Evolutionary conservation across 129 eudicot species (phyloP).

Genomic region (Apium graveolens): DNA sequence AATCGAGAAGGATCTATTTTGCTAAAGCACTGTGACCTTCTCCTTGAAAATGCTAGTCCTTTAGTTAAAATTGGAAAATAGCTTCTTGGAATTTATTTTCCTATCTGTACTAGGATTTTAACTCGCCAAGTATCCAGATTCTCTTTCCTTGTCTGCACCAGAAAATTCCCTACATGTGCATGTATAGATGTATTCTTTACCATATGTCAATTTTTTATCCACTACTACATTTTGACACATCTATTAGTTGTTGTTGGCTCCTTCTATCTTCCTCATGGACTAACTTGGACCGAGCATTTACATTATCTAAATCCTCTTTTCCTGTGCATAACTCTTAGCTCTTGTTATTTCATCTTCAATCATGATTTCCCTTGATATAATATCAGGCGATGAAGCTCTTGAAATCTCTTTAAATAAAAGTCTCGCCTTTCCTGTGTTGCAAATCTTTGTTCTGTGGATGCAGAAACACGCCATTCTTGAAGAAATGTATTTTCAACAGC

Average conservation of each 20-base stretch:
- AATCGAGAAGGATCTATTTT: neutral
- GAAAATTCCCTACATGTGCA: neutral
- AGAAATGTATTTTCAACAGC: slow-evolving; percentile 45
- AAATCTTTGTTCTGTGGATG: slow-evolving; percentile 39
- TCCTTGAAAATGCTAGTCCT: neutral
- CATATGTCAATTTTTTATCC: neutral
- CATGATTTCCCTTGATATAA: neutral
- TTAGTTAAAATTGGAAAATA: neutral
- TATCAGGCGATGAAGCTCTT: neutral
- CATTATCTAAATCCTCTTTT: neutral
- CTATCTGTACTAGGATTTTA: neutral
- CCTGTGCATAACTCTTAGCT: neutral
- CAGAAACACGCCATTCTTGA: slow-evolving; percentile 53
- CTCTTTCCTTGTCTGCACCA: neutral
- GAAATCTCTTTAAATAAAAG: slow-evolving; percentile 29
- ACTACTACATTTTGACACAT: neutral
- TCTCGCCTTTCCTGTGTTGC: slow-evolving; percentile 47
- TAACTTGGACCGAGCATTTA: neutral
- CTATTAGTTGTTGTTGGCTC: neutral
- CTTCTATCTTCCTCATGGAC: neutral
- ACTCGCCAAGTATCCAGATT: neutral
- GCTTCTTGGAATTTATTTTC: neutral
- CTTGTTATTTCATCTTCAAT: neutral
- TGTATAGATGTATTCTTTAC: neutral
- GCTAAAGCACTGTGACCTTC: neutral